phyloP scores from a whole-genome alignment of 2,329 filamentous ascomycete genomes.

The Coniochaeta prunicola region DNA sequence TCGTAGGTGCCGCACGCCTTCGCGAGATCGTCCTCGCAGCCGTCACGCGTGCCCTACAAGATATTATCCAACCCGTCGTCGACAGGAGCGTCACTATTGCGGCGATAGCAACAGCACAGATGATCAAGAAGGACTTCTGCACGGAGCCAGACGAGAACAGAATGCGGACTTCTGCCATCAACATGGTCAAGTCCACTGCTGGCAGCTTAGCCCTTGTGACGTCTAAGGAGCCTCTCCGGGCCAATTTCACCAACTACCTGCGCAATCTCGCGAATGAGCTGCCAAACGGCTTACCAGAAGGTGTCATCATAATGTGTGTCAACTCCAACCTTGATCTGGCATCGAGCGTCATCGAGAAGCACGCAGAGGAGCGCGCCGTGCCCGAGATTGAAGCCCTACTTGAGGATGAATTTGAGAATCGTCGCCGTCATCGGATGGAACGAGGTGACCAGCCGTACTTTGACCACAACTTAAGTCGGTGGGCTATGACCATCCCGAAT shows the following conservation, averaged over 20 bases:
- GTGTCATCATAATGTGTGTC: conserved; percentile 95
- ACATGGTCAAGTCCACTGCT: conserved; percentile 90
- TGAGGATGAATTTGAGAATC: conserved; percentile 68
- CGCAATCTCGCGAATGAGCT: conserved; percentile 61
- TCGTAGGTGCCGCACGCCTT: conserved; percentile 61
- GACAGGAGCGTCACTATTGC: conserved; percentile 97
- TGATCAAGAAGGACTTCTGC: conserved; percentile 93
- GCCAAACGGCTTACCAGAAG: conserved; percentile 80
- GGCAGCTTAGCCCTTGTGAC: conserved; percentile 95
- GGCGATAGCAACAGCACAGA: conserved; percentile 90
- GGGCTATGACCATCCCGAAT: conserved; percentile 89
- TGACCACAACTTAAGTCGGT: conserved; percentile 70
- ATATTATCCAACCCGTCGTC: conserved; percentile 96
- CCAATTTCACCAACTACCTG: conserved; percentile 97
- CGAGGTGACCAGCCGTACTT: conserved; percentile 80
- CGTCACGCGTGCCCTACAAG: conserved; percentile 81
- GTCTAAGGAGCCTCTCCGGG: conserved; percentile 91
- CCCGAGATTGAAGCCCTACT: conserved; percentile 95
- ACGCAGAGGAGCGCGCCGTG: conserved; percentile 86
- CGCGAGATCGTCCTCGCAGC: conserved; percentile 77
- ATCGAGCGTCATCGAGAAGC: conserved; percentile 89
- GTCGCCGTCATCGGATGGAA: conserved; percentile 66
- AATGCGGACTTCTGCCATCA: conserved; percentile 78
- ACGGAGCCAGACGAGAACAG: conserved; percentile 87
- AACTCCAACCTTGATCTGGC: conserved; percentile 95